Evolutionary conservation across 2,329 filamentous ascomycete species (phyloP).

Genomic region (Escovopsis sp.): DNA sequence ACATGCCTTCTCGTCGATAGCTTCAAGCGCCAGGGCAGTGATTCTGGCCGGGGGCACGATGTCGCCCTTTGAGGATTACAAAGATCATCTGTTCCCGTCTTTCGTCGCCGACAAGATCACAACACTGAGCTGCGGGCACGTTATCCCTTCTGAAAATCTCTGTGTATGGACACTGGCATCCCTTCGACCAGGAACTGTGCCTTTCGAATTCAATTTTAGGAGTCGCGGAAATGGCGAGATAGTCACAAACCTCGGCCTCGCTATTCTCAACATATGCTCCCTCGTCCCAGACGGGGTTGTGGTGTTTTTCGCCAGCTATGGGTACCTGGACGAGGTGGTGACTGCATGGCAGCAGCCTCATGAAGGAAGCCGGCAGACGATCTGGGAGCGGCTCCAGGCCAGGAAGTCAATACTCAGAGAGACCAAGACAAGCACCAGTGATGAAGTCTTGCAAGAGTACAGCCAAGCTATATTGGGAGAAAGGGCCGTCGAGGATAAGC

Average conservation of each 20-base stretch:
- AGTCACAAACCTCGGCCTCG: conserved; percentile 59
- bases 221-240: conserved; percentile 54
- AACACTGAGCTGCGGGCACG: conserved; percentile 85
- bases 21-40: conserved; percentile 70
- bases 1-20: conserved; percentile 78
- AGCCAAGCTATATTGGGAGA: conserved; percentile 46
- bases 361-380: conserved; percentile 17
- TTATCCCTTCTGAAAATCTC: conserved; percentile 72
- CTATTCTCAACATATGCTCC: conserved; percentile 56
- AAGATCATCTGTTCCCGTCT: conserved; percentile 70
- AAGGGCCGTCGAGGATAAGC: conserved; percentile 13
- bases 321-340: conserved; percentile 68
- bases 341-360: conserved; percentile 39
- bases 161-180: conserved; percentile 57
- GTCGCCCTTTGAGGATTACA: conserved; percentile 92
- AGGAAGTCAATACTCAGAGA: conserved; percentile 52
- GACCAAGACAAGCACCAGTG: conserved; percentile 38
- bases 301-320: conserved; percentile 90
- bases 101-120: conserved; percentile 48
- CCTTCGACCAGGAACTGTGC: conserved; percentile 26
- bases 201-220: conserved; percentile 80
- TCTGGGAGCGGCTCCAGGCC: conserved; percentile 44
- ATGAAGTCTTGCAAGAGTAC: conserved; percentile 63
- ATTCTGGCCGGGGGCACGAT: conserved; percentile 92
- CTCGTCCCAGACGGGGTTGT: conserved; percentile 80